A percentile compares a stretch with the other conserved stretches of the same genome.
Conservation (phyloP, 768 basidiomycete genomes). For the Amanita subjunquillea region DNA sequence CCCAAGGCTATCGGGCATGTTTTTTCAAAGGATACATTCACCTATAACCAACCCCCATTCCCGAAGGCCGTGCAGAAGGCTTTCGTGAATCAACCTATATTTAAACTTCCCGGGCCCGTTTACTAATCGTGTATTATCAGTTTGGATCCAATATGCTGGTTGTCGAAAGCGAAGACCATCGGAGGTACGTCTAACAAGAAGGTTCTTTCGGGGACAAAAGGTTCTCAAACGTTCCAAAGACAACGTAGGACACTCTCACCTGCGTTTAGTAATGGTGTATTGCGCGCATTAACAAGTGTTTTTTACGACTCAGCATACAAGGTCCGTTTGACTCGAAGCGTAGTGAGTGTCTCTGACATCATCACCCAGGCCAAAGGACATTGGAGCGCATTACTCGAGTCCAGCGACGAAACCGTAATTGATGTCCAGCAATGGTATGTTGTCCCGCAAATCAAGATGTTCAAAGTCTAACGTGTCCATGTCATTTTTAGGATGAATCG, state of each 20-base stretch:
- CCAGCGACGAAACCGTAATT: constrained; percentile 19
- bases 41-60: constrained; percentile 31
- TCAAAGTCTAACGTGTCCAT: neutral
- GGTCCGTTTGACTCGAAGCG: constrained; percentile 15
- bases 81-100: constrained; percentile 17
- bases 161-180: constrained; percentile 37
- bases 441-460: neutral
- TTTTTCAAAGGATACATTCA: constrained; percentile 37
- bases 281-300: constrained; percentile 18
- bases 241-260: constrained; percentile 29
- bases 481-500: constrained; percentile 28
- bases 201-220: neutral
- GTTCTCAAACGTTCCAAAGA: constrained; percentile 12
- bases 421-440: constrained; percentile 39
- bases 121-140: constrained; percentile 11
- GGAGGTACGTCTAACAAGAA: constrained; percentile 19
- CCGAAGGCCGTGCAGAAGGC: constrained; percentile 24
- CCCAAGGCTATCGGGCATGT: constrained; percentile 43
- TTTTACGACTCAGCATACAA: constrained; percentile 45
- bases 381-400: constrained; percentile 20
- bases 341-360: neutral
- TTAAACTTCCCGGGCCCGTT: neutral
- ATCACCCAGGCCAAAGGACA: constrained; percentile 20
- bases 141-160: constrained; percentile 29
- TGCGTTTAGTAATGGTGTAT: neutral